A percentile compares a stretch with the other conserved stretches of the same genome.
These are phyloP conservation scores for Acanthamoeba culbertsoni DNA, from an alignment of 208 protist genomes.

Conservation along the genomic window DNA sequence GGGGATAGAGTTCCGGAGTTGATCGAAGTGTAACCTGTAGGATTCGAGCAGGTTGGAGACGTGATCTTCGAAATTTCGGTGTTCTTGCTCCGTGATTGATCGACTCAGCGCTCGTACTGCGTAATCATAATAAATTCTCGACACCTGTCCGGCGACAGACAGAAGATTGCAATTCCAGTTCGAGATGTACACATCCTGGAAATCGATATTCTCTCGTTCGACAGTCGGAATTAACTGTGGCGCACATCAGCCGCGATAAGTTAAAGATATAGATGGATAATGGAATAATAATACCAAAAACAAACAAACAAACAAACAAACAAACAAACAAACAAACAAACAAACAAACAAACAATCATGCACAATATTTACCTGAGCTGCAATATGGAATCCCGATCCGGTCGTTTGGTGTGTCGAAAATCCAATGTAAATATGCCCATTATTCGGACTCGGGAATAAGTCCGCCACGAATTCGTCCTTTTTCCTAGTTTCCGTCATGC, in stretches of 20 bases:
- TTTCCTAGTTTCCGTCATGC: background rate
- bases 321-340: too few species aligned
- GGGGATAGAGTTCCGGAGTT: background rate
- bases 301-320: background rate
- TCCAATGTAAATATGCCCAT: slow-evolving; percentile 67
- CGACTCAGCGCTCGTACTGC: background rate
- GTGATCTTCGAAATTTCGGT: too few species aligned
- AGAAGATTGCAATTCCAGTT: slow-evolving; percentile 18
- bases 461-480: background rate
- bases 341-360: background rate
- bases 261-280: background rate
- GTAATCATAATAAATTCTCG: background rate
- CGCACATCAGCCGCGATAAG: background rate
- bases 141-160: background rate
- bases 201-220: slow-evolving; percentile 11
- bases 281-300: background rate
- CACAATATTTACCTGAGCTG: slow-evolving; percentile 6
- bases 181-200: slow-evolving; percentile 12
- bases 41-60: background rate
- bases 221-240: background rate
- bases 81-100: background rate
- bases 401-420: slow-evolving; percentile 72
- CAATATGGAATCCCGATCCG: slow-evolving; percentile 60
- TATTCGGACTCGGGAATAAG: background rate
- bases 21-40: background rate